Evolutionary conservation across 1,139 yeast genomes (phyloP).

Genomic region (Saccharomyces hybrid): DNA sequence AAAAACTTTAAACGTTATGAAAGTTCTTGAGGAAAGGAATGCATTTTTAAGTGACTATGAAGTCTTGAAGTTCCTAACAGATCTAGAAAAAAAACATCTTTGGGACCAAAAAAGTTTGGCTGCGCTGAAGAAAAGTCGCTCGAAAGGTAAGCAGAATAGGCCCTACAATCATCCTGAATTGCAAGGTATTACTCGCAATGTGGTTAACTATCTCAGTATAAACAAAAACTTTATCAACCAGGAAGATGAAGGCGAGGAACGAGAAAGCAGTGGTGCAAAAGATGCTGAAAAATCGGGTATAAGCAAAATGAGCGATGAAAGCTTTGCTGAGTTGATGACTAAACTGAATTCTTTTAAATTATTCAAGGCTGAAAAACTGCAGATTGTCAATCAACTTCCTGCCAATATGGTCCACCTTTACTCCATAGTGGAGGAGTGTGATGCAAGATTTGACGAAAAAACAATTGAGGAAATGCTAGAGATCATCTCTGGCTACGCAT

Average conservation of each 20-base stretch:
- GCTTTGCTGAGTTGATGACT: conserved; percentile 46
- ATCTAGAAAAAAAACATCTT: conserved; percentile 35
- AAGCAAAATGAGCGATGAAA: conserved; percentile 31
- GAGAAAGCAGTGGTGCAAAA: conserved; percentile 6
- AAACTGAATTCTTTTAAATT: conserved; percentile 48
- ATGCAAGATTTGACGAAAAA: conserved; percentile 62
- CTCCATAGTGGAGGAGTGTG: conserved; percentile 86
- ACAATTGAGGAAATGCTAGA: conserved; percentile 43
- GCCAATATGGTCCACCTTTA: conserved; percentile 69
- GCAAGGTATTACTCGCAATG: conserved; percentile 64
- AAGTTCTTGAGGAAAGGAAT: conserved; percentile 26
- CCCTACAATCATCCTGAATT: conserved; percentile 38
- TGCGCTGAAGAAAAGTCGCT: conserved; percentile 22
- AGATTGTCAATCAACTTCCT: conserved; percentile 75
- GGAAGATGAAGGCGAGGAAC: conserved; percentile 14
- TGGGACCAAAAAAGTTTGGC: conserved; percentile 24
- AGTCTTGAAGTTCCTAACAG: conserved; percentile 27
- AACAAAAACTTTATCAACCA: conserved; percentile 22
- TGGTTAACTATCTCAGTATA: conserved; percentile 33
- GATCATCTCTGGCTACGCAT: conserved; percentile 8
- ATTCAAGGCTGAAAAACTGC: conserved; percentile 78
- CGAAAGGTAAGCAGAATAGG: conserved; percentile 29
- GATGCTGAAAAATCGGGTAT: conserved; percentile 15
- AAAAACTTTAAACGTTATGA: conserved; percentile 17
- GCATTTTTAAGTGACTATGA: conserved; percentile 33